phyloP scores from a whole-genome alignment of 164 flowering plant species.

The Berberis vulgaris region DNA sequence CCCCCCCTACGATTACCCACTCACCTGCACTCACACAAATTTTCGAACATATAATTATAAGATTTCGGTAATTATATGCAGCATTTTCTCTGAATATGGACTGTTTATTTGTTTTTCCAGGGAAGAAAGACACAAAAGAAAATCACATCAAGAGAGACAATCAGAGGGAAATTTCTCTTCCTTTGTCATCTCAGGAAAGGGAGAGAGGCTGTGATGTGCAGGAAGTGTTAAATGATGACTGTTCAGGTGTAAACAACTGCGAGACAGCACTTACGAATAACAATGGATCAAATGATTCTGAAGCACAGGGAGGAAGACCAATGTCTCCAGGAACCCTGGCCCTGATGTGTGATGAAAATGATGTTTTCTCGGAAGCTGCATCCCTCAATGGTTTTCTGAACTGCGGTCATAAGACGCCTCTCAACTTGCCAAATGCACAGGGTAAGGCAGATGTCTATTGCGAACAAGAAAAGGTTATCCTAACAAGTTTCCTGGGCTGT shows the following conservation, averaged over 20 bases:
- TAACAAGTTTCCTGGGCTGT: constrained; percentile 65
- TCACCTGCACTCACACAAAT: too few relatives aligned
- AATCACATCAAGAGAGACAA: constrained; percentile 26
- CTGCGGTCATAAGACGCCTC: constrained; percentile 24
- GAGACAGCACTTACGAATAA: constrained; percentile 40
- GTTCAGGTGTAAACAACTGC: constrained; percentile 35
- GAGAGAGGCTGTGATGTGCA: constrained; percentile 32
- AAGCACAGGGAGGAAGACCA: constrained; percentile 49
- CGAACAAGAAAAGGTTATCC: constrained; percentile 72
- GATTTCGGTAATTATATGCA: too few relatives aligned
- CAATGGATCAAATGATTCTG: constrained; percentile 48
- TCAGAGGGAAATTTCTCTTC: constrained; percentile 30
- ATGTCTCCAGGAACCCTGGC: constrained; percentile 95
- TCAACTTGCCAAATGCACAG: constrained; percentile 37
- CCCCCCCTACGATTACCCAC: too few relatives aligned
- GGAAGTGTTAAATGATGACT: constrained; percentile 30
- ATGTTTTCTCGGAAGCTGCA: constrained; percentile 44
- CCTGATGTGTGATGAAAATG: constrained; percentile 92
- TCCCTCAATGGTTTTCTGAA: constrained; percentile 40
- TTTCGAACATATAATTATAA: too few relatives aligned
- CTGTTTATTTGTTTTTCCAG: constrained; percentile 23
- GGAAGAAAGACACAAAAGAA: constrained; percentile 24
- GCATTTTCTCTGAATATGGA: not conserved
- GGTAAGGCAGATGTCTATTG: constrained; percentile 52
- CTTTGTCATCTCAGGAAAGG: constrained; percentile 37